Evolutionary conservation across 768 basidiomycete genomes (phyloP), one percentile per base, ranked within the genome.

Genomic region (Cantharellus cinnabarinus): DNA sequence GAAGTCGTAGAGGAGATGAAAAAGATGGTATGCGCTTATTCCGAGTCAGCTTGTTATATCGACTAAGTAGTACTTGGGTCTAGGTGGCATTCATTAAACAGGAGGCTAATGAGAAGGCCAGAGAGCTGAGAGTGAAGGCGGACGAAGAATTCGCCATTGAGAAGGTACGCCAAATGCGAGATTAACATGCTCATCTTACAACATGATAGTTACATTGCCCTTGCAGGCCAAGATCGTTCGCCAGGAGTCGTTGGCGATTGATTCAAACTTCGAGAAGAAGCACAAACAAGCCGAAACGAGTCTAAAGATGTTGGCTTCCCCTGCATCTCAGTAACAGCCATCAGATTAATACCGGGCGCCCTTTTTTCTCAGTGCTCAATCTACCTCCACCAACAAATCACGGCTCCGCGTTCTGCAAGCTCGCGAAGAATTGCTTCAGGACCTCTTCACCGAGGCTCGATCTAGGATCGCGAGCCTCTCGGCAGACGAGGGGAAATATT

Each of bases 111-210:
- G 94, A 99, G 75, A 99, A 99, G 73, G 93, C 90, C 0, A 76
- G 95, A 4, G 95, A 99, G 72, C 91, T 99, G 62, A 83, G 79
- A 63, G 89, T 97, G 61, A 99, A 99, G 71, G 94, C 95, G 0
- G 91, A 99, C 62, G 93, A 98, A 70, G 94, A 99, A 73, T 98
- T 98, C 68, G 86, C 94, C 20, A 98, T 99, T 64, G 95, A 99
- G 70, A 99, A 99, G 79, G 93, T 73, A 57, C 29, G 69, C 20
- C 0, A 29, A 29, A 29, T 29, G 20, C 20, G 20, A 29, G 20
- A 29, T 29, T 1, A 29, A 61, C 35, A 3, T 7, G 7, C 2
- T 54, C 1, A 7, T 54, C 40, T 4, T 20, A 82, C 15, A 41
- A 40, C 56, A 39, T 42, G 15, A 10, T 38, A 37, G 35, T 15